phyloP scores from a whole-genome alignment of 345 rosid species.

The Boechera stricta region DNA sequence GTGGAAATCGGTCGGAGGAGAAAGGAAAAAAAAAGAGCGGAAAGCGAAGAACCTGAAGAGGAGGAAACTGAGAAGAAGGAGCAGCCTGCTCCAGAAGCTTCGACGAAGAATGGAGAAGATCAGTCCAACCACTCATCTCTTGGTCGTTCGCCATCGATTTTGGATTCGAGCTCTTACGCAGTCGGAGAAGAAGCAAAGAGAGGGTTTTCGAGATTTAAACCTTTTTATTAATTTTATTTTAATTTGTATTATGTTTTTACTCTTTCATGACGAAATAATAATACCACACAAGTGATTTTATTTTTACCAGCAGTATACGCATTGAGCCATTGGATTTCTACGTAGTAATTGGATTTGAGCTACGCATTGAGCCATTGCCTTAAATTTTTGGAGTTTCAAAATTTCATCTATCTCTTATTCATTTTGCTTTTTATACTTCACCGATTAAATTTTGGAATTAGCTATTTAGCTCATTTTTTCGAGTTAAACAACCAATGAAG shows the following conservation, averaged over 20 bases:
- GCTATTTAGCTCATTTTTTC: no score
- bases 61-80: constrained; percentile 98
- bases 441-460: no score
- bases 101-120: constrained; percentile 90
- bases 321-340: no score
- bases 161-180: constrained; percentile 31
- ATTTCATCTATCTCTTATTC: no score
- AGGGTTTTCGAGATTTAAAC: constrained; percentile 39
- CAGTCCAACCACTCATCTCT: constrained; percentile 88
- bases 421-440: no score
- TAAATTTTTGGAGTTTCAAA: no score
- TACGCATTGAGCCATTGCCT: no score
- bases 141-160: constrained; percentile 76
- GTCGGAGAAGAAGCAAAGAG: constrained; percentile 19
- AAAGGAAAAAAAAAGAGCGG: neutral
- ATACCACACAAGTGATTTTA: no score
- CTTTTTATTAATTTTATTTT: neutral
- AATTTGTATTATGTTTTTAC: neutral
- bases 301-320: no score
- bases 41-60: constrained; percentile 76
- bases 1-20: constrained; percentile 18
- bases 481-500: no score
- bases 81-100: constrained; percentile 98
- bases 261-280: neutral
- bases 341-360: no score